Evolutionary conservation across 371 early-diverging fungal genomes (phyloP).

Genomic region (Chytridium lagenaria): DNA sequence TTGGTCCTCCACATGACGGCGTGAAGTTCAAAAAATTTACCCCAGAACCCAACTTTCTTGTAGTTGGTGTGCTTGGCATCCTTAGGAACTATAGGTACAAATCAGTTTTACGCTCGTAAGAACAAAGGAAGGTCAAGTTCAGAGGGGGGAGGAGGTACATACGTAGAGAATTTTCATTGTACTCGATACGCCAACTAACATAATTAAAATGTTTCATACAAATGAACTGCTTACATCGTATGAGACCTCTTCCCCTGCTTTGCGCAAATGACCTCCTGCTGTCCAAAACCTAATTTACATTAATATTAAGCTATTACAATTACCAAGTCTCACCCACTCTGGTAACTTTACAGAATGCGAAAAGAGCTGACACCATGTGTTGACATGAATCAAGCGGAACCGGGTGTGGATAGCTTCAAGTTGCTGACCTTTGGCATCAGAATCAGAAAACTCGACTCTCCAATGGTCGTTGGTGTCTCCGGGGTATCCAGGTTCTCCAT

Average conservation of each 20-base stretch:
- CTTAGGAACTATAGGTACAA: constrained; percentile 35
- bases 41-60: constrained; percentile 43
- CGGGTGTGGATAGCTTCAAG: constrained; percentile 74
- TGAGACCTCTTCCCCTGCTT: constrained; percentile 83
- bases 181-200: constrained; percentile 49
- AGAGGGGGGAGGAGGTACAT: no score
- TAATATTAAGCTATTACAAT: not conserved
- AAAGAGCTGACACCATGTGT: constrained; percentile 81
- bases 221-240: constrained; percentile 52
- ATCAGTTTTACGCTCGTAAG: not conserved
- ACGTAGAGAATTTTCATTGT: constrained; percentile 41
- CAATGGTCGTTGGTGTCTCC: constrained; percentile 91
- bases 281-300: constrained; percentile 59
- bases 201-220: constrained; percentile 2
- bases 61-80: constrained; percentile 43
- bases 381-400: constrained; percentile 84
- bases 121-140: no score
- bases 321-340: constrained; percentile 84
- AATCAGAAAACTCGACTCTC: constrained; percentile 75
- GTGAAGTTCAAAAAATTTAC: constrained; percentile 81
- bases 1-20: constrained; percentile 83
- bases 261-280: constrained; percentile 94
- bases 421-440: not conserved
- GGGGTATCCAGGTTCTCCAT: constrained; percentile 48
- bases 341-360: constrained; percentile 80